Conservation (phyloP, 345 rosid genomes). For the Gossypium herbaceum region DNA sequence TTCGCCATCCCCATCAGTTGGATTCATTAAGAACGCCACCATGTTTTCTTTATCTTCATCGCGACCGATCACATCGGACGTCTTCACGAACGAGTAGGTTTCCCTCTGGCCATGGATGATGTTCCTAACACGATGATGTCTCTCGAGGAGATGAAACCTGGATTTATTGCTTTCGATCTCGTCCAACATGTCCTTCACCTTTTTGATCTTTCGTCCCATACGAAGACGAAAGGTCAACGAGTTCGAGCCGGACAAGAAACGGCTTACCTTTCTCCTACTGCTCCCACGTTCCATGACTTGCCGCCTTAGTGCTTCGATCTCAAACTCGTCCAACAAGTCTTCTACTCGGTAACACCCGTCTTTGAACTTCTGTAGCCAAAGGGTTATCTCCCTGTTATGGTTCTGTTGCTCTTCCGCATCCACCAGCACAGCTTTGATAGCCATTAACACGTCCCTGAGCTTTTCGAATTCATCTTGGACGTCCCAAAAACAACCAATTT, state of each 20-base stretch:
- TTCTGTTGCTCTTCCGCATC: neutral
- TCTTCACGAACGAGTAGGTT: conserved; percentile 17
- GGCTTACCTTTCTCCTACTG: neutral
- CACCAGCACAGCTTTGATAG: neutral
- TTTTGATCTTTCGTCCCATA: neutral
- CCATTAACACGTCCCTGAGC: neutral
- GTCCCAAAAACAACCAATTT: neutral
- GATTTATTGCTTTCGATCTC: neutral
- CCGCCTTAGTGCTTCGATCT: neutral
- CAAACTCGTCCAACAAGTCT: conserved; percentile 6
- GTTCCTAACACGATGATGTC: neutral
- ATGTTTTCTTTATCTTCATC: conserved; percentile 12
- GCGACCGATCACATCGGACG: conserved; percentile 22
- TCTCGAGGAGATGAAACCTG: neutral
- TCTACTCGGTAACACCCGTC: neutral
- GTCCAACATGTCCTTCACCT: neutral
- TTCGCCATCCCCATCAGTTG: neutral
- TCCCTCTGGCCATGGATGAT: neutral
- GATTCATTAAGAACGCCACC: neutral
- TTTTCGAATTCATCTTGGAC: neutral
- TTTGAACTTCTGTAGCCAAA: neutral
- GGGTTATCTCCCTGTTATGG: neutral
- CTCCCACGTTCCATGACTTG: neutral
- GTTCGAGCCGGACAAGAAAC: neutral
- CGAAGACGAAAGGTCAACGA: neutral